Evolutionary conservation across 371 early-diverging fungal genomes (phyloP).

Genomic region (Sanchytrium tribonematis): DNA sequence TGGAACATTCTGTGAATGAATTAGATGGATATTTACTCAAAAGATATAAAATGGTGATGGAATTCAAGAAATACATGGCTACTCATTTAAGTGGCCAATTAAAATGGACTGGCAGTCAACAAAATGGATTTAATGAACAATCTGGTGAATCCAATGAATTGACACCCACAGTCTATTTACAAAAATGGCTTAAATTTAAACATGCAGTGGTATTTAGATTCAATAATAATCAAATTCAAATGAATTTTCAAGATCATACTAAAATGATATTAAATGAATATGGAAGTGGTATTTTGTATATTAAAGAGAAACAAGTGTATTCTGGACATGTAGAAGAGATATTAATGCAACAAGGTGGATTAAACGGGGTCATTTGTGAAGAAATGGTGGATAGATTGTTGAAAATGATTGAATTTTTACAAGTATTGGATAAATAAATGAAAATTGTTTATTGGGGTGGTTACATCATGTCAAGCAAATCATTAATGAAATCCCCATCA

Average conservation of each 20-base stretch:
- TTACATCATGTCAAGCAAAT: too few species aligned
- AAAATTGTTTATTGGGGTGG: too few species aligned
- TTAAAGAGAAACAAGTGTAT: constrained; percentile 17
- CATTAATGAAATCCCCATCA: too few species aligned
- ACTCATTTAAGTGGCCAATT: background rate
- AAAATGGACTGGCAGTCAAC: constrained; percentile 6
- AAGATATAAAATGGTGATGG: constrained; percentile 2
- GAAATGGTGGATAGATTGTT: too few species aligned
- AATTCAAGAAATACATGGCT: background rate
- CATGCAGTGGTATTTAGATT: constrained; percentile 40
- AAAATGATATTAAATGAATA: constrained; percentile 33
- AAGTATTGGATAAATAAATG: too few species aligned
- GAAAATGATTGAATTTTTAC: too few species aligned
- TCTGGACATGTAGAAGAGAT: too few species aligned
- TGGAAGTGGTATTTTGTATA: constrained; percentile 20
- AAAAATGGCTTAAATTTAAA: constrained; percentile 31
- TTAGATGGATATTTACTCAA: constrained; percentile 10
- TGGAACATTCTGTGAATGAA: constrained; percentile 10
- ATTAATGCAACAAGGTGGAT: too few species aligned
- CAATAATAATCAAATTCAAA: constrained; percentile 39
- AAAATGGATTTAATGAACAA: constrained; percentile 6
- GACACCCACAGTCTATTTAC: constrained; percentile 17
- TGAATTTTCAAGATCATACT: constrained; percentile 37
- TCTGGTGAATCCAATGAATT: constrained; percentile 11
- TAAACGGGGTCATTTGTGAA: too few species aligned